Percentiles rank a stretch among this genome's conserved stretches.
Evolutionary conservation across 2,329 filamentous ascomycete species (phyloP).

Genomic region (Neocucurbitaria cava): DNA sequence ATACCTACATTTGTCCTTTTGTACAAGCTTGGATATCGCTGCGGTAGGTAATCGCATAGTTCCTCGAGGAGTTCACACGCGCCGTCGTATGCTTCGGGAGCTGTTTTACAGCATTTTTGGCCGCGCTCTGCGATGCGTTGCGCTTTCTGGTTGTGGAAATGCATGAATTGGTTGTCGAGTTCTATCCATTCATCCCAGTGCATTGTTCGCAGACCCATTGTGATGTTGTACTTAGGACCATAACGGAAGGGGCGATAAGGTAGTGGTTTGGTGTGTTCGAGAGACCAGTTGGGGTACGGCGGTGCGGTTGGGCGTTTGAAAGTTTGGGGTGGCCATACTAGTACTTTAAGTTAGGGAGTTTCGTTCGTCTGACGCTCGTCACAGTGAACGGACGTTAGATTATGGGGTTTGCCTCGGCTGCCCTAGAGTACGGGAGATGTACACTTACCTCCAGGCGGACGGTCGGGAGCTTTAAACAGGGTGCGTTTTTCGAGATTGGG

Average conservation of each 20-base stretch:
- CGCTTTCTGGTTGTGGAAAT: slow-evolving; percentile 75
- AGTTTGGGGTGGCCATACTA: slow-evolving; percentile 63
- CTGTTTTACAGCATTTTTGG: slow-evolving; percentile 70
- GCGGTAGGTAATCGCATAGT: slow-evolving; percentile 71
- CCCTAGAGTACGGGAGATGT: slow-evolving; percentile 1
- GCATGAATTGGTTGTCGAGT: slow-evolving; percentile 78
- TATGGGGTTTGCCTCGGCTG: neutral
- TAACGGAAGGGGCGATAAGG: slow-evolving; percentile 81
- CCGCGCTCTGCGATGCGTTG: slow-evolving; percentile 71
- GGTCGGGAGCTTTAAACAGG: slow-evolving; percentile 43
- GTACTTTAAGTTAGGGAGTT: neutral
- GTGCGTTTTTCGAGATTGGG: slow-evolving; percentile 57
- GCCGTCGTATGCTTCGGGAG: slow-evolving; percentile 72
- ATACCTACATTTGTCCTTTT: slow-evolving; percentile 64
- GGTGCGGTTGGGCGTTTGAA: slow-evolving; percentile 67
- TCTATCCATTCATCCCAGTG: slow-evolving; percentile 81
- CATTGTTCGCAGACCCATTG: slow-evolving; percentile 77
- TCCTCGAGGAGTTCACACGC: slow-evolving; percentile 80
- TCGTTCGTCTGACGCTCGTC: neutral
- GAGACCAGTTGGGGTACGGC: slow-evolving; percentile 73
- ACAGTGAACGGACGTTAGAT: neutral
- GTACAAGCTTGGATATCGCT: slow-evolving; percentile 78
- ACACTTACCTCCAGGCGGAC: slow-evolving; percentile 56
- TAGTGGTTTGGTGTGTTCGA: slow-evolving; percentile 72
- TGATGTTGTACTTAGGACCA: slow-evolving; percentile 77